Evolutionary conservation across 2,329 filamentous ascomycete genomes (phyloP), one percentile per base, ranked within the genome.

Genomic region (Neofusicoccum kwambonambiense): DNA sequence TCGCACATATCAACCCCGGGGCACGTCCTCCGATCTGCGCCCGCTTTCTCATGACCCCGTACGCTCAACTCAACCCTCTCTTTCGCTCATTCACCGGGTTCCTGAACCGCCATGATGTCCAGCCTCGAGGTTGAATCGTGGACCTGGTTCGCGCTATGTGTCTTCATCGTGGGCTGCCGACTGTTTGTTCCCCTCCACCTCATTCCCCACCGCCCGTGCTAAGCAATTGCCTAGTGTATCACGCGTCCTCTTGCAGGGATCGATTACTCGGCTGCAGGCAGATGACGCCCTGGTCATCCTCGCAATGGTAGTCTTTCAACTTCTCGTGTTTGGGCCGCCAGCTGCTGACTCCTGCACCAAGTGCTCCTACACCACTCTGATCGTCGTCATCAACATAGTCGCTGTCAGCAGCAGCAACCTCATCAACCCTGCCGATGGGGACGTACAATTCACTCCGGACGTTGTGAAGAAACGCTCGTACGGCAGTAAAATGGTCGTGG

Each of bases 401-500:
- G 69, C 74, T 13, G 65, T 69, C 39, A 75, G 71, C 6, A 74
- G 68, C 54, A 75, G 73, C 65, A 78, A 78, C 44, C 71, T 78
- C 35, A 73, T 78, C 31, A 70, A 71, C 4, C 75, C 75, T 4
- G 71, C 67, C 37, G 70, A 72, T 22, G 72, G 77, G 50, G 69
- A 74, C 4, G 70, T 72, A 1, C 51, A 65, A 4, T 76, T 76
- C 34, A 71, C 70, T 15, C 72, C 77, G 0, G 67, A 78, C 2
- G 79, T 81, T 7, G 76, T 79, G n/a, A 60, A 73, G 0, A 67
- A 70, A 34, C 80, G 83, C 13, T 74, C 83, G 4, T 80, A 77
- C 56, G 84, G 84, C n/a, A 85, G 83, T 69, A 85, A 85, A 68
- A 79, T 84, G 70, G 82, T 84, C 1, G 74, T 86, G 62, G 81